phyloP scores from a whole-genome alignment of 805 yeast species.

The Ogataea haglerorum region DNA sequence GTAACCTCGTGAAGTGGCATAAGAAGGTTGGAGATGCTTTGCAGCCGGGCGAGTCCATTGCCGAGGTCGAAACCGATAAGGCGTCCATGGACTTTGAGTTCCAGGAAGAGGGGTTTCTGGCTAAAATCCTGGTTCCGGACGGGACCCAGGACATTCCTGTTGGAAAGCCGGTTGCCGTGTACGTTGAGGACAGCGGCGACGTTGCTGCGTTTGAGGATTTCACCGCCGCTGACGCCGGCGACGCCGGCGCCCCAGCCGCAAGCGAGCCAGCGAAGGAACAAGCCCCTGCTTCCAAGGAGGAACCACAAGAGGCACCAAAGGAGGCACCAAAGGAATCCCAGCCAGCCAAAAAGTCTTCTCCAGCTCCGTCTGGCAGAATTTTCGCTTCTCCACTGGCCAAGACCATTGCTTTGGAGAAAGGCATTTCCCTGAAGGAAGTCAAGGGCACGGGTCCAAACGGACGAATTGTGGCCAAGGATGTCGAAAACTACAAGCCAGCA shows the following conservation, averaged over 20 bases:
- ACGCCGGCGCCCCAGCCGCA: slow-evolving; percentile 38
- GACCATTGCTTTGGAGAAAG: slow-evolving; percentile 87
- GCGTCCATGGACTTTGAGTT: slow-evolving; percentile 98
- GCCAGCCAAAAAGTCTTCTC: slow-evolving; percentile 13
- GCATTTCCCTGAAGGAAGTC: slow-evolving; percentile 78
- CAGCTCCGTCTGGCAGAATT: slow-evolving; percentile 57
- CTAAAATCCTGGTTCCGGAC: slow-evolving; percentile 77
- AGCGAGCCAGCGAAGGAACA: slow-evolving; percentile 3
- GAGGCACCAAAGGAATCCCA: slow-evolving; percentile 1
- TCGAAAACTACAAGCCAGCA: slow-evolving; percentile 62
- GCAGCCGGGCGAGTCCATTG: slow-evolving; percentile 88
- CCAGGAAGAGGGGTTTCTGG: slow-evolving; percentile 93
- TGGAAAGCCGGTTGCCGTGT: slow-evolving; percentile 94
- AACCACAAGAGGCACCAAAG: slow-evolving; percentile 10
- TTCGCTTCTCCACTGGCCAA: slow-evolving; percentile 95
- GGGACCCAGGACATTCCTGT: slow-evolving; percentile 91
- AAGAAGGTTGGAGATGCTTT: slow-evolving; percentile 87
- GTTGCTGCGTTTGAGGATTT: slow-evolving; percentile 86
- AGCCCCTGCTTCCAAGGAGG: slow-evolving; percentile 20
- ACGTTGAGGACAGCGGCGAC: slow-evolving; percentile 81
- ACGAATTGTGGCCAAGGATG: slow-evolving; percentile 87
- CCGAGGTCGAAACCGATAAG: slow-evolving; percentile 97
- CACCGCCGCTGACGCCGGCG: slow-evolving; percentile 78
- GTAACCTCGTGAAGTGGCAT: slow-evolving; percentile 86
- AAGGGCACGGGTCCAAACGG: slow-evolving; percentile 95